These are phyloP conservation scores for Colletotrichum shisoi DNA, from an alignment of 2,329 filamentous ascomycete genomes.

Conservation along the genomic window DNA sequence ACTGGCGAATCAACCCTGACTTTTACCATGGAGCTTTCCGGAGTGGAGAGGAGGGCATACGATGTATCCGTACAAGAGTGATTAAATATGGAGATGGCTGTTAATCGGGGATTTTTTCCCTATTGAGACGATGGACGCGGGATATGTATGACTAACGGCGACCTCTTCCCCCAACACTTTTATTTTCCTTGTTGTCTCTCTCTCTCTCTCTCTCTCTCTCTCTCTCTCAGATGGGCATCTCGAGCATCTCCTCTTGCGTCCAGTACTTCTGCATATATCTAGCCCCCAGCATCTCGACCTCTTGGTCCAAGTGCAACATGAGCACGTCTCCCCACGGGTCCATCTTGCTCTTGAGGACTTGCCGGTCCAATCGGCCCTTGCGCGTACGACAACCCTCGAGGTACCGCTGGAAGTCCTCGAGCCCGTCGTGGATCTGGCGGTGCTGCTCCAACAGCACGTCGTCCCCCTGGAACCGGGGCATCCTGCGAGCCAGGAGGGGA, in stretches of 20 bases:
- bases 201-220: no score
- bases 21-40: background rate
- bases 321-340: constrained; percentile 79
- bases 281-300: constrained; percentile 78
- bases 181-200: no score
- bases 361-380: constrained; percentile 65
- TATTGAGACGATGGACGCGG: background rate
- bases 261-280: constrained; percentile 89
- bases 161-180: background rate
- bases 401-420: constrained; percentile 73
- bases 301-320: constrained; percentile 83
- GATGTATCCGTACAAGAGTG: background rate
- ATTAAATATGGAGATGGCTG: background rate
- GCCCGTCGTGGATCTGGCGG: constrained; percentile 76
- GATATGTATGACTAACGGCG: no score
- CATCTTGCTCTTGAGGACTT: constrained; percentile 73
- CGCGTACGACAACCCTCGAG: constrained; percentile 68
- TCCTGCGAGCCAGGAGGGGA: constrained; percentile 75
- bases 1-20: background rate
- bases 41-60: background rate
- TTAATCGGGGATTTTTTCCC: constrained; percentile 7
- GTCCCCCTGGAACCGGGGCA: constrained; percentile 73
- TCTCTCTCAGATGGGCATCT: constrained; percentile 73
- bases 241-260: constrained; percentile 75
- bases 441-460: constrained; percentile 74